Conservation (phyloP, 345 rosid species). For the Sonneratia alba region DNA sequence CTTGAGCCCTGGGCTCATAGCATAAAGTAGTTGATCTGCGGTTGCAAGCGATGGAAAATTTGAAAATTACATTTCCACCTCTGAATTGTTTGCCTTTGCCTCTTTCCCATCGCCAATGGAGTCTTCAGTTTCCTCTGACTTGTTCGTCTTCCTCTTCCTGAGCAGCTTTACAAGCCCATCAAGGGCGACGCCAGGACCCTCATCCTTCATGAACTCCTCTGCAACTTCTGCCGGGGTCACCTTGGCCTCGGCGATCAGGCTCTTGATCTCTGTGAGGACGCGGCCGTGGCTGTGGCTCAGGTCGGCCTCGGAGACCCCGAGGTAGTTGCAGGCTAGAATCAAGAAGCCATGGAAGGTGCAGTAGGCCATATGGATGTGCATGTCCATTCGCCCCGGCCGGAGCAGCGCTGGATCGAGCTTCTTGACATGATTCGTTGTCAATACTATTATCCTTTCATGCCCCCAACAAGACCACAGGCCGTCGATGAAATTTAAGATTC, state of each 20-base stretch:
- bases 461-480: conserved; percentile 58
- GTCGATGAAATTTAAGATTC: conserved; percentile 55
- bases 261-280: conserved; percentile 18
- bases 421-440: conserved; percentile 50
- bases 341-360: conserved; percentile 36
- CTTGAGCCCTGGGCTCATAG: too few relatives aligned
- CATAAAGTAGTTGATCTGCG: too few relatives aligned
- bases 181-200: conserved; percentile 27
- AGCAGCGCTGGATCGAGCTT: conserved; percentile 48
- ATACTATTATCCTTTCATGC: conserved; percentile 47
- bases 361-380: conserved; percentile 42
- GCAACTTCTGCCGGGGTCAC: conserved; percentile 51
- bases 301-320: conserved; percentile 25
- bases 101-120: background rate
- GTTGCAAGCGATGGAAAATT: too few relatives aligned
- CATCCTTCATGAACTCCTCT: conserved; percentile 37
- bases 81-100: background rate
- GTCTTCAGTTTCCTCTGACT: background rate
- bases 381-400: conserved; percentile 61
- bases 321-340: conserved; percentile 27
- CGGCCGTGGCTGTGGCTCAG: background rate
- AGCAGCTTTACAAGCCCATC: conserved; percentile 30
- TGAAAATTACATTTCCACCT: too few relatives aligned
- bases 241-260: conserved; percentile 26
- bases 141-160: background rate